A percentile compares a stretch with the other conserved stretches of the same genome.
These are phyloP conservation scores for Pythium aristosporum DNA, from an alignment of 352 stramenopile genomes.

Conservation along the genomic window DNA sequence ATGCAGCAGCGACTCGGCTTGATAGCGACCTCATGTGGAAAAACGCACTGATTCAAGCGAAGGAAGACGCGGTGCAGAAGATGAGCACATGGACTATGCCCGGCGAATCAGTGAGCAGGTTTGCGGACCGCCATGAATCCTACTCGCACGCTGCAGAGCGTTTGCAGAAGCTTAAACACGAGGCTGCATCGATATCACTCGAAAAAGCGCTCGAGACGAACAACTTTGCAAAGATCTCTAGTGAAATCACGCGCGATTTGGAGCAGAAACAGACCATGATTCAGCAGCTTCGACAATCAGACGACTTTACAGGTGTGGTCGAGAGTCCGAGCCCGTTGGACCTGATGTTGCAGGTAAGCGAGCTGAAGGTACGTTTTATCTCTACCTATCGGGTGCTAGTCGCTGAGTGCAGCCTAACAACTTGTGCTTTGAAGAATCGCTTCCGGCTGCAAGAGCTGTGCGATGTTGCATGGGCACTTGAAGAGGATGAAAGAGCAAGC, in stretches of 20 bases:
- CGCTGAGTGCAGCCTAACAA: not conserved
- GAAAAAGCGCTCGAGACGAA: not conserved
- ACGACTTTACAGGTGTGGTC: constrained; percentile 16
- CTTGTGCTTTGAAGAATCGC: constrained; percentile 1
- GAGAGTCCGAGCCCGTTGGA: constrained; percentile 41
- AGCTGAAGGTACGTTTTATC: constrained; percentile 53
- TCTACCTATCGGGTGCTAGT: not conserved
- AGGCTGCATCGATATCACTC: not conserved
- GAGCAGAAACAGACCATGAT: constrained; percentile 38
- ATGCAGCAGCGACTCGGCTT: constrained; percentile 32
- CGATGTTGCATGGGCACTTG: constrained; percentile 21
- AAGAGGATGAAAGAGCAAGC: constrained; percentile 18
- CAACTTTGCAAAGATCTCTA: constrained; percentile 2
- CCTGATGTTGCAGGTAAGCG: constrained; percentile 40
- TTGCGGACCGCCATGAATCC: not conserved
- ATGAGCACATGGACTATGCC: constrained; percentile 36
- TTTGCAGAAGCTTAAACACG: not conserved
- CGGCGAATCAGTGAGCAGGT: constrained; percentile 2
- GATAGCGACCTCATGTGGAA: constrained; percentile 27
- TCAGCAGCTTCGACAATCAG: constrained; percentile 35
- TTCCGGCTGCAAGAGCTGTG: constrained; percentile 18
- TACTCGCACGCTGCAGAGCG: not conserved
- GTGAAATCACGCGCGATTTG: constrained; percentile 32
- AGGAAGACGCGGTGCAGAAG: constrained; percentile 40
- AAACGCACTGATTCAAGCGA: constrained; percentile 30